These are phyloP conservation scores for Cladosporium sp. DNA, from an alignment of 2,329 filamentous ascomycete genomes.

Conservation along the genomic window DNA sequence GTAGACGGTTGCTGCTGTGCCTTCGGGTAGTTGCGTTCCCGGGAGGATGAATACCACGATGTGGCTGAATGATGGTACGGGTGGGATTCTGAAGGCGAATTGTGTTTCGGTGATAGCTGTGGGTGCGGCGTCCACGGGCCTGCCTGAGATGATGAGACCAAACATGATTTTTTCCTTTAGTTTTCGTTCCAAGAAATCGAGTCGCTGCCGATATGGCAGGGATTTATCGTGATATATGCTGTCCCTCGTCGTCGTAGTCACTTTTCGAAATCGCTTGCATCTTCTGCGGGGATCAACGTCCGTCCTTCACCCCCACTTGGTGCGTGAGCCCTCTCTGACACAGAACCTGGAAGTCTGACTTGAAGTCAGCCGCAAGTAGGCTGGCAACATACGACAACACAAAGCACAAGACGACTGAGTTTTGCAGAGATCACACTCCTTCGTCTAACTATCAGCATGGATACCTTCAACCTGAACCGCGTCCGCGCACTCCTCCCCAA, in stretches of 20 bases:
- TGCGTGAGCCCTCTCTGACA: background rate
- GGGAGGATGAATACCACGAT: conserved; percentile 88
- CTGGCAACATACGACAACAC: too few species aligned
- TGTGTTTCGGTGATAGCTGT: conserved; percentile 55
- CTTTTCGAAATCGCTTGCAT: background rate
- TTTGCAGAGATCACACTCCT: too few species aligned
- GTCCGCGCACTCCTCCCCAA: conserved; percentile 30
- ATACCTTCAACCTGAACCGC: conserved; percentile 29
- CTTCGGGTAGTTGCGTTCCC: conserved; percentile 64
- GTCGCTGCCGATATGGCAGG: too few species aligned
- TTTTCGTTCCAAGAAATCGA: too few species aligned
- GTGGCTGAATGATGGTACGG: conserved; percentile 59
- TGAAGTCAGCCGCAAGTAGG: too few species aligned
- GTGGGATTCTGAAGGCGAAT: conserved; percentile 63
- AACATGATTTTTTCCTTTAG: too few species aligned
- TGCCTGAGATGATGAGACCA: conserved; percentile 57
- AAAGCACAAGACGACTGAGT: background rate
- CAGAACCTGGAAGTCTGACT: background rate
- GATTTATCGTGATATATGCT: too few species aligned
- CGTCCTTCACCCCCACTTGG: background rate
- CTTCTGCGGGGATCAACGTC: background rate
- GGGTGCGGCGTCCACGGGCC: conserved; percentile 57
- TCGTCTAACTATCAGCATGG: conserved; percentile 21
- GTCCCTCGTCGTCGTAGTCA: too few species aligned
- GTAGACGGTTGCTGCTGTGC: conserved; percentile 86